phyloP scores from a whole-genome alignment of 2,329 filamentous ascomycete species.

The Cytospora leucostoma region DNA sequence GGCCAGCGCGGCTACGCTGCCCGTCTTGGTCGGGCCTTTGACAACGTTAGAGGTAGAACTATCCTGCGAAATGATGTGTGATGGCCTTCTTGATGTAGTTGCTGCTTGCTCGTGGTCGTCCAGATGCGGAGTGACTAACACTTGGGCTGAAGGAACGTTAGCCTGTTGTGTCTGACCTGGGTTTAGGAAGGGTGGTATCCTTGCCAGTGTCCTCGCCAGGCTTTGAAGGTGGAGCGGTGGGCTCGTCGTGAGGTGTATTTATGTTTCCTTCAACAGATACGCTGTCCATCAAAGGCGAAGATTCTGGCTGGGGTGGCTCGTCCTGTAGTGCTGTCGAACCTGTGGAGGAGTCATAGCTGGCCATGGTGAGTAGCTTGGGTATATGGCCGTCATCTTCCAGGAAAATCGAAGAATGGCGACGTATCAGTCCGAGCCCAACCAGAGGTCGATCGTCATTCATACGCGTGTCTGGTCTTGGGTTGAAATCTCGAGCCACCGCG shows the following conservation, averaged over 20 bases:
- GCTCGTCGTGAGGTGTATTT: neutral
- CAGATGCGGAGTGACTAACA: neutral
- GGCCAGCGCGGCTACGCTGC: slow-evolving; percentile 39
- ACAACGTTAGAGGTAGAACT: slow-evolving; percentile 12
- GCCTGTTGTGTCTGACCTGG: slow-evolving; percentile 4
- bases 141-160: slow-evolving; percentile 17
- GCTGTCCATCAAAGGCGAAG: neutral
- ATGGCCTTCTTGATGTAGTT: slow-evolving; percentile 19
- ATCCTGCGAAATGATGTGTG: slow-evolving; percentile 1
- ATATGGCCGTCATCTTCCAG: slow-evolving; percentile 36
- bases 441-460: slow-evolving; percentile 28
- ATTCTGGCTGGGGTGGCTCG: slow-evolving; percentile 9
- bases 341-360: slow-evolving; percentile 29
- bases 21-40: slow-evolving; percentile 25
- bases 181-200: neutral
- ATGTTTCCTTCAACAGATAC: neutral
- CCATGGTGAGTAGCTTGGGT: slow-evolving; percentile 36
- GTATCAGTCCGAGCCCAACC: slow-evolving; percentile 35
- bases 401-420: slow-evolving; percentile 33
- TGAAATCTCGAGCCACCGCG: slow-evolving; percentile 28
- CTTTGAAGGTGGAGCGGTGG: neutral
- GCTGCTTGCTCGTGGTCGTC: slow-evolving; percentile 21
- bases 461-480: slow-evolving; percentile 22
- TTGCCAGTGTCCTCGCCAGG: slow-evolving; percentile 11
- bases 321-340: slow-evolving; percentile 27